phyloP scores from a whole-genome alignment of 768 basidiomycete genomes.

The Mrakia hoshinonis region DNA sequence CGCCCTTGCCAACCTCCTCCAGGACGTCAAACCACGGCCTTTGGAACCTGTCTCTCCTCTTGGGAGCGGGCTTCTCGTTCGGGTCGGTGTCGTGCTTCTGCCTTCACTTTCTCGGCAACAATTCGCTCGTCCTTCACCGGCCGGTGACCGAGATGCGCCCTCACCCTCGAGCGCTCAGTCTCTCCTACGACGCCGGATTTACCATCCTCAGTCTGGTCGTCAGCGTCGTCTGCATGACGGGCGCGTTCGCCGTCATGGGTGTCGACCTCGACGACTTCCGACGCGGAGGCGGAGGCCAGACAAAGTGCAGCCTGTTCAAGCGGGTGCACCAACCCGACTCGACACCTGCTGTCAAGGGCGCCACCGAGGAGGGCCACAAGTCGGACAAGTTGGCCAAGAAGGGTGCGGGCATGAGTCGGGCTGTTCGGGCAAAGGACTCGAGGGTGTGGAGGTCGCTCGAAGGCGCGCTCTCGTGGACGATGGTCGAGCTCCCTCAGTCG shows the following conservation, averaged over 20 bases:
- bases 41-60: slow-evolving; percentile 37
- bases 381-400: neutral
- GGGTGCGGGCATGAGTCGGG: neutral
- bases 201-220: slow-evolving; percentile 40
- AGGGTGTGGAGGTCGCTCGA: slow-evolving; percentile 9
- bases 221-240: slow-evolving; percentile 37
- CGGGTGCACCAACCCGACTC: slow-evolving; percentile 18
- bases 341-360: neutral
- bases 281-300: slow-evolving; percentile 24
- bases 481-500: neutral
- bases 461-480: slow-evolving; percentile 14
- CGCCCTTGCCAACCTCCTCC: neutral
- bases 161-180: slow-evolving; percentile 30
- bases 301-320: slow-evolving; percentile 13
- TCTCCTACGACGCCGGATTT: slow-evolving; percentile 38
- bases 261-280: slow-evolving; percentile 34
- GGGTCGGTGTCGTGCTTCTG: slow-evolving; percentile 41
- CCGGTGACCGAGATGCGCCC: slow-evolving; percentile 17
- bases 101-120: slow-evolving; percentile 42
- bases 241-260: slow-evolving; percentile 42
- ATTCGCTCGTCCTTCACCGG: slow-evolving; percentile 38
- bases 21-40: slow-evolving; percentile 39
- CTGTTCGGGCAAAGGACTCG: neutral
- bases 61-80: slow-evolving; percentile 39
- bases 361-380: neutral